Conservation (phyloP, 148 eudicot genomes). For the Rheum nobile region DNA sequence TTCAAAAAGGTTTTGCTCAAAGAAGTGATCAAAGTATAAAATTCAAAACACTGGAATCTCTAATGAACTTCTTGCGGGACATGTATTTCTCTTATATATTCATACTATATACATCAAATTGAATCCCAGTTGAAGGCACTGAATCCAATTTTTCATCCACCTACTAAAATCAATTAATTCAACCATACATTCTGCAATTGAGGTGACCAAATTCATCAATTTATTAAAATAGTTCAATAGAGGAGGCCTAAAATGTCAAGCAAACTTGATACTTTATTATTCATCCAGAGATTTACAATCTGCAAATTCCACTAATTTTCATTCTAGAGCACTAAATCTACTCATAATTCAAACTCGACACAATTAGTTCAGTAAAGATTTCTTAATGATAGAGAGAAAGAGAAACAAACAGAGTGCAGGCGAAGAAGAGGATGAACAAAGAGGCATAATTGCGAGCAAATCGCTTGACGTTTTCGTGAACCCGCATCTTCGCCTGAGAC, state of each 20-base stretch:
- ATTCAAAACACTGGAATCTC: neutral
- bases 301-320: neutral
- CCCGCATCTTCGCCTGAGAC: constrained; percentile 56
- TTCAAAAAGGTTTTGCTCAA: neutral
- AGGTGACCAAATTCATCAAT: neutral
- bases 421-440: constrained; percentile 52
- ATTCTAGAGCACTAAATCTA: neutral
- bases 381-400: neutral
- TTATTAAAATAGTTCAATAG: neutral
- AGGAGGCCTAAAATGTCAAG: neutral
- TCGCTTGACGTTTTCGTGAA: constrained; percentile 81
- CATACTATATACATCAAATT: neutral
- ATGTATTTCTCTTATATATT: neutral
- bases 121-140: neutral
- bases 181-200: neutral
- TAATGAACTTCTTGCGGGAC: neutral
- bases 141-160: neutral
- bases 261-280: neutral
- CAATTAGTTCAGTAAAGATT: neutral
- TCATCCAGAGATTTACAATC: neutral
- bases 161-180: neutral
- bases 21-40: too few relatives aligned
- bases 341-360: neutral
- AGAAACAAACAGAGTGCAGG: constrained; percentile 58
- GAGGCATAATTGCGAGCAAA: constrained; percentile 65